Evolutionary conservation across 2,329 filamentous ascomycete species (phyloP).

Genomic region (Colletotrichum musicola): DNA sequence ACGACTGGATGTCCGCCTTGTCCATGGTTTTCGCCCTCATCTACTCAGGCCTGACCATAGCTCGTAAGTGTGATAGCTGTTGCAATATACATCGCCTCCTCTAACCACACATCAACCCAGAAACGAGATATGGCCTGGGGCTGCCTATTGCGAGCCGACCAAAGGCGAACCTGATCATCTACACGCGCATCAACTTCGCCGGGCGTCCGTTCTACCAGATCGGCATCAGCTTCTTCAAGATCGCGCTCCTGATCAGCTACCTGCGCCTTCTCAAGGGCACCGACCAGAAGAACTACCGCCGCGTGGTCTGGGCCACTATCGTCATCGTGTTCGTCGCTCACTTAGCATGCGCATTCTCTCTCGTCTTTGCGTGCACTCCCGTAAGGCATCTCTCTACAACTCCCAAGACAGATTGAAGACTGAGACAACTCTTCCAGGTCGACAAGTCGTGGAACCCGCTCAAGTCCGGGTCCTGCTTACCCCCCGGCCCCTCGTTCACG

Average conservation of each 20-base stretch:
- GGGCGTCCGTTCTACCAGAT: slow-evolving; percentile 67
- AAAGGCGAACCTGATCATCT: slow-evolving; percentile 55
- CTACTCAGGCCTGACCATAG: slow-evolving; percentile 64
- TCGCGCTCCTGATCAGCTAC: slow-evolving; percentile 66
- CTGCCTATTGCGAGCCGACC: slow-evolving; percentile 60
- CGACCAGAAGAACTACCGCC: slow-evolving; percentile 57
- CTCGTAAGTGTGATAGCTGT: slow-evolving; percentile 52
- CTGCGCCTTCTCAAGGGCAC: slow-evolving; percentile 63
- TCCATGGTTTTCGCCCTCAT: slow-evolving; percentile 60
- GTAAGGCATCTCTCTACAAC: slow-evolving; percentile 46
- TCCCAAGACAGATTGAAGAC: not conserved
- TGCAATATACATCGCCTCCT: not conserved
- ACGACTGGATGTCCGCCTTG: slow-evolving; percentile 59
- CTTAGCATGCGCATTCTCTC: slow-evolving; percentile 60
- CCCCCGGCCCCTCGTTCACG: slow-evolving; percentile 62
- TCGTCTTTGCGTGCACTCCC: slow-evolving; percentile 64
- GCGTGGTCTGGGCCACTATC: slow-evolving; percentile 59
- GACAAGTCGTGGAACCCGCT: slow-evolving; percentile 60
- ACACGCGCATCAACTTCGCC: slow-evolving; percentile 64
- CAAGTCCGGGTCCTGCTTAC: slow-evolving; percentile 57
- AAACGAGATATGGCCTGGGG: slow-evolving; percentile 67
- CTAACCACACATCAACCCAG: slow-evolving; percentile 44
- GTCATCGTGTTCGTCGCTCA: slow-evolving; percentile 59
- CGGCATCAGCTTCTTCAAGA: slow-evolving; percentile 69
- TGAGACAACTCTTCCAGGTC: slow-evolving; percentile 43